Conservation (phyloP, 2,329 filamentous ascomycete species). For the Aspergillus quadrilineatus region DNA sequence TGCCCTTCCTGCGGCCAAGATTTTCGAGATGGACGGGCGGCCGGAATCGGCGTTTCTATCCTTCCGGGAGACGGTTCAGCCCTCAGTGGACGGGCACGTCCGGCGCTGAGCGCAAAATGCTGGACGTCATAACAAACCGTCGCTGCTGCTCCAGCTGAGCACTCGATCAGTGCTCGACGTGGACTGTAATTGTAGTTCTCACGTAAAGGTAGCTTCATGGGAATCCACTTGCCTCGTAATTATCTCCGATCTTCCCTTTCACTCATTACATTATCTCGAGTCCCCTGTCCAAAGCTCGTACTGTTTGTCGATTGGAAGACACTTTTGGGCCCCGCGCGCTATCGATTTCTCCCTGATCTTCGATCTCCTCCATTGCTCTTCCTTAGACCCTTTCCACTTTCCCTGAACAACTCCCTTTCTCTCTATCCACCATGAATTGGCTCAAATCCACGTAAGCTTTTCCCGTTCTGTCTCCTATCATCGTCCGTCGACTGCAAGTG, state of each 20-base stretch:
- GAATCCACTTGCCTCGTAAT: background rate
- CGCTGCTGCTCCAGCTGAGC: background rate
- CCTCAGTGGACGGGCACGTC: slow-evolving; percentile 1
- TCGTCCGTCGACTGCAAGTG: background rate
- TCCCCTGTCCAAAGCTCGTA: background rate
- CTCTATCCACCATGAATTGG: slow-evolving; percentile 79
- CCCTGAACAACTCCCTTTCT: slow-evolving; percentile 7
- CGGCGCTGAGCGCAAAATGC: slow-evolving; percentile 6
- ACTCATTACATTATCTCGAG: background rate
- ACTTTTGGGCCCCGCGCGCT: slow-evolving; percentile 33
- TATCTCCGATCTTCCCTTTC: background rate
- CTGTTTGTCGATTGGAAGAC: slow-evolving; percentile 1
- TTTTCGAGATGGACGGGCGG: slow-evolving; percentile 17
- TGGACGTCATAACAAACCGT: slow-evolving; percentile 21
- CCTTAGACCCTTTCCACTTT: slow-evolving; percentile 14
- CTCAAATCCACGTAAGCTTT: slow-evolving; percentile 78
- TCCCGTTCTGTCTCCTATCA: slow-evolving; percentile 3
- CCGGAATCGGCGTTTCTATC: slow-evolving; percentile 22
- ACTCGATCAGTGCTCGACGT: background rate
- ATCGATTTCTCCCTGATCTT: slow-evolving; percentile 30
- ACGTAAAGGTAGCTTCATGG: background rate
- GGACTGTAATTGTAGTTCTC: background rate
- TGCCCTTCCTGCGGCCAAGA: slow-evolving; percentile 16
- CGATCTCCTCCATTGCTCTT: slow-evolving; percentile 18
- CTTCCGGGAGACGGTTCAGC: slow-evolving; percentile 1